Evolutionary conservation across 768 basidiomycete species (phyloP).

Genomic region (Asterophora lycoperdoides): DNA sequence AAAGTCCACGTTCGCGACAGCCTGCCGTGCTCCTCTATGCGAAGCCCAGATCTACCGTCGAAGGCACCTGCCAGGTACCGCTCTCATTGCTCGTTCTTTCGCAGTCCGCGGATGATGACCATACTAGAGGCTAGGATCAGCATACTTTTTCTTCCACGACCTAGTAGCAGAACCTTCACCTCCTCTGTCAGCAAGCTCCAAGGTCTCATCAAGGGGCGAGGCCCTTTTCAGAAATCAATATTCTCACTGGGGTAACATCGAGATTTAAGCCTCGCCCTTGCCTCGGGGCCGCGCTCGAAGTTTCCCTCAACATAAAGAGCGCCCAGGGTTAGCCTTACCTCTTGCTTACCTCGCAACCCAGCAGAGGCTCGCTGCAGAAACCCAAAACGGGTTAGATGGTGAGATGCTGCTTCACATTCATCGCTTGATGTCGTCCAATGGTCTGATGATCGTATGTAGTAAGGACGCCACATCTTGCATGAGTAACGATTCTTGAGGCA

Average conservation of each 20-base stretch:
- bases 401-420: slow-evolving; percentile 19
- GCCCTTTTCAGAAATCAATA: slow-evolving; percentile 46
- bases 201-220: slow-evolving; percentile 37
- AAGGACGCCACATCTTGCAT: too few relatives aligned
- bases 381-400: slow-evolving; percentile 40
- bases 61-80: slow-evolving; percentile 58
- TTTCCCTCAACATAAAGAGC: slow-evolving; percentile 35
- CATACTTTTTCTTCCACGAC: slow-evolving; percentile 60
- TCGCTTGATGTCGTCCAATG: too few relatives aligned
- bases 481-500: too few relatives aligned
- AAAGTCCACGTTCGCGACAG: slow-evolving; percentile 73
- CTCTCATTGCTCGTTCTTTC: slow-evolving; percentile 59
- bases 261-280: slow-evolving; percentile 35
- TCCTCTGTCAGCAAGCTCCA: slow-evolving; percentile 34
- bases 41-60: slow-evolving; percentile 60
- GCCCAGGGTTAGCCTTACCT: slow-evolving; percentile 36
- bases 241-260: slow-evolving; percentile 52
- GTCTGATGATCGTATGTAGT: too few relatives aligned
- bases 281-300: too few relatives aligned
- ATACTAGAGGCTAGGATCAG: slow-evolving; percentile 53
- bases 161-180: slow-evolving; percentile 42
- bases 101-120: slow-evolving; percentile 39
- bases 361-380: slow-evolving; percentile 38
- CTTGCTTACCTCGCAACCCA: slow-evolving; percentile 34
- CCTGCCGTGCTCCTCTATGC: slow-evolving; percentile 61